These are phyloP conservation scores for Colletotrichum sp. DNA, from an alignment of 2,329 filamentous ascomycete species.

Conservation along the genomic window DNA sequence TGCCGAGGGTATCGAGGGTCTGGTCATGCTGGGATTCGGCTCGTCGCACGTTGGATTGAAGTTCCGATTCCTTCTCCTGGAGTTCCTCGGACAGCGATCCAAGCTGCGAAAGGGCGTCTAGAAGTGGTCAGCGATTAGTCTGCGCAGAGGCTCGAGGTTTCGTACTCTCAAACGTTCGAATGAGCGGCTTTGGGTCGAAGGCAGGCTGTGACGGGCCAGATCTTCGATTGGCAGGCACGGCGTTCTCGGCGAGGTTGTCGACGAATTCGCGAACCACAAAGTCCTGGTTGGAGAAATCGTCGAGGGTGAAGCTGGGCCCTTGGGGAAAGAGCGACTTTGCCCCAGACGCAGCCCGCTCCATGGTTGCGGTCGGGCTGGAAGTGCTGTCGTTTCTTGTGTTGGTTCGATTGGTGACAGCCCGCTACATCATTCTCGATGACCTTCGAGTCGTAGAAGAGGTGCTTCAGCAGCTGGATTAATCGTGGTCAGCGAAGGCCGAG, in stretches of 20 bases:
- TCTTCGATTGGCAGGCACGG: conserved; percentile 78
- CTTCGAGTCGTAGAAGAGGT: not conserved
- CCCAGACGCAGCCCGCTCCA: conserved; percentile 50
- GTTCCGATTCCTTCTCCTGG: conserved; percentile 87
- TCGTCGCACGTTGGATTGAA: conserved; percentile 85
- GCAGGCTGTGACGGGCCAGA: conserved; percentile 69
- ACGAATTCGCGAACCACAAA: conserved; percentile 99
- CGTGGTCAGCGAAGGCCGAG: not conserved
- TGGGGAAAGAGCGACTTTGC: conserved; percentile 76
- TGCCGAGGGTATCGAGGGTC: conserved; percentile 85
- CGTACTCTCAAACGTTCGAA: conserved; percentile 87
- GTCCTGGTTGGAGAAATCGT: conserved; percentile 87
- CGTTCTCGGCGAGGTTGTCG: conserved; percentile 86
- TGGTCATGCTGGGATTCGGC: conserved; percentile 92
- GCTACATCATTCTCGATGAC: conserved; percentile 1
- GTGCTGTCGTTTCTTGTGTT: not conserved
- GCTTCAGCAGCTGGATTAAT: not conserved
- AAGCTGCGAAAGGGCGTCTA: conserved; percentile 71
- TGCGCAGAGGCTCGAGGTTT: not conserved
- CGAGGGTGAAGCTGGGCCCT: conserved; percentile 83
- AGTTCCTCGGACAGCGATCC: conserved; percentile 80
- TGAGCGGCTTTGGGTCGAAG: conserved; percentile 96
- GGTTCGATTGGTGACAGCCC: not conserved
- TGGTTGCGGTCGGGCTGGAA: conserved; percentile 27
- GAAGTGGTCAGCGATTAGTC: conserved; percentile 27